Evolutionary conservation across 2,329 filamentous ascomycete species (phyloP), one percentile per base, ranked within the genome.

Genomic region (Colletotrichum kahawae): DNA sequence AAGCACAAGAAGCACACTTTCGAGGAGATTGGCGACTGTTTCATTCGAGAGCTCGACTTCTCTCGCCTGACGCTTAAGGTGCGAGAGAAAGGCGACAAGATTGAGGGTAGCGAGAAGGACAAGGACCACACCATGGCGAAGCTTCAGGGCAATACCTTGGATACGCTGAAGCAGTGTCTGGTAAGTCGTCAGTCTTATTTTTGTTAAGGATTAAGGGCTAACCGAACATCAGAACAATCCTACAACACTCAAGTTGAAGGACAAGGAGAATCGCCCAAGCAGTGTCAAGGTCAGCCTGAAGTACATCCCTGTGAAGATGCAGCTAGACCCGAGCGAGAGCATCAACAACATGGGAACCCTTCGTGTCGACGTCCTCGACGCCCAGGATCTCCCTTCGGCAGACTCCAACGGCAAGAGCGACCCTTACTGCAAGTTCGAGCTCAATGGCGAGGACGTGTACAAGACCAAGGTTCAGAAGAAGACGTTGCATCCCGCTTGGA

Each of bases 261-360:
- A 95, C 76, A 92, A 94, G 21, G 91, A 96, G 56, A 96, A 95
- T 67, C 90, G 90, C 74, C 85, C 93, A 31, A 95, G 92, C 86
- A 96, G 92, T 81, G 90, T 99, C 82, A 97, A 93, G 79, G 94
- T 99, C 82, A 97, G 94, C 86, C 90, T 98, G 81, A 98, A 98
- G 84, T 99, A 98, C 82, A 92, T 99, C 29, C 97, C 97, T 0
- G 93, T 98, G 76, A 92, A 95, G 86, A 99, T 99, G 97, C 88
- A 92, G 71, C 93, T 99, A 64, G 95, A 99, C 81, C 94, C 97
- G 0, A 95, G 93, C 80, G 97, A 99, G 85, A 98, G 95, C 81
- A 98, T 99, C 89, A 98, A 98, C 91, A 99, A 99, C 85, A 98
- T 98, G 92, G 97, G 97, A 75, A 96, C 93, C 74, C 92, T 99